Percentiles rank a stretch among this genome's conserved stretches.
phyloP scores from a whole-genome alignment of 2,329 filamentous ascomycete genomes.

The Alternaria viburni region DNA sequence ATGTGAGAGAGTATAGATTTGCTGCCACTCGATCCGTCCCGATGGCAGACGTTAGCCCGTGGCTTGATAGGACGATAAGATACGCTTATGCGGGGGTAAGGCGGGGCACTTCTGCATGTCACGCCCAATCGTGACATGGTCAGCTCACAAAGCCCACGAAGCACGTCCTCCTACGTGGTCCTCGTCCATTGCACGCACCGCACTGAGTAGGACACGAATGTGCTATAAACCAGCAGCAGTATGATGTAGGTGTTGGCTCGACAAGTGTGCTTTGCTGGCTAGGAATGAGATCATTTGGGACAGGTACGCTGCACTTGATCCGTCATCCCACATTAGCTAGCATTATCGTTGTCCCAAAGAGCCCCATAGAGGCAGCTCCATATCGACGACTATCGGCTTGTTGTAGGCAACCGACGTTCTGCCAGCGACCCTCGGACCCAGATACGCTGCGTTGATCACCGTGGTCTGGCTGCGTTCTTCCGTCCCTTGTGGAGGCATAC shows the following conservation, averaged over 20 bases:
- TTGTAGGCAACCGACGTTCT: conserved; percentile 68
- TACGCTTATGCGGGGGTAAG: conserved; percentile 37
- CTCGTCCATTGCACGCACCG: conserved; percentile 21
- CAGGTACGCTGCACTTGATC: conserved; percentile 18
- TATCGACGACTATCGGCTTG: conserved; percentile 83
- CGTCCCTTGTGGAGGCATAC: conserved; percentile 12
- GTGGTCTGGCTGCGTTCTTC: conserved; percentile 68
- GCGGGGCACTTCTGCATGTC: conserved; percentile 28
- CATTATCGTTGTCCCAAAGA: conserved; percentile 21
- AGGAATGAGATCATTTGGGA: conserved; percentile 30
- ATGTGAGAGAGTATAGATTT: conserved; percentile 11
- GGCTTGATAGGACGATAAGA: conserved; percentile 35
- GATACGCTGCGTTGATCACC: conserved; percentile 79
- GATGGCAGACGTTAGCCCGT: conserved; percentile 32
- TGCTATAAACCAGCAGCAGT: neutral
- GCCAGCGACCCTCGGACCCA: conserved; percentile 65
- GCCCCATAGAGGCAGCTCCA: conserved; percentile 70
- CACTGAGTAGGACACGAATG: conserved; percentile 1
- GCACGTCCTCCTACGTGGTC: conserved; percentile 30
- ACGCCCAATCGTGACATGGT: conserved; percentile 14
- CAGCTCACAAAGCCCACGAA: conserved; percentile 9
- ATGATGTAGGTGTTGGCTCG: neutral
- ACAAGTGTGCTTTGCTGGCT: conserved; percentile 8
- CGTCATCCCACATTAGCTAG: conserved; percentile 17
- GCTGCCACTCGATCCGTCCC: conserved; percentile 40